Percentiles rank a stretch among this genome's conserved stretches.
Conservation (phyloP, 1,284 basidiomycete genomes). For the Ceratobasidium theobromae region DNA sequence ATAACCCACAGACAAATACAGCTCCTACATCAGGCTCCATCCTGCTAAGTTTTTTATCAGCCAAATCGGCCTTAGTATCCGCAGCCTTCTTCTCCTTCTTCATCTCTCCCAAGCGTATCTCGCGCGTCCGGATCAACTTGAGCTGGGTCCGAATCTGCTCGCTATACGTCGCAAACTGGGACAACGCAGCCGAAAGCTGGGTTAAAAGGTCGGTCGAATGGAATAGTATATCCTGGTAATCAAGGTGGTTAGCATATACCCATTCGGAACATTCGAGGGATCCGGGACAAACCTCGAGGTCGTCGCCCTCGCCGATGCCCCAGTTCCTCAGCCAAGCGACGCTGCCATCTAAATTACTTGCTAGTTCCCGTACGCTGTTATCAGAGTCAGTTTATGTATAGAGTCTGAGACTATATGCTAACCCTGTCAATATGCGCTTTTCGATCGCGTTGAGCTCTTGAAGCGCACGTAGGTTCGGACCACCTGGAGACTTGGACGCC, state of each 20-base stretch:
- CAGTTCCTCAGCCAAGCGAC: slow-evolving; percentile 74
- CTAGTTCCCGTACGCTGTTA: slow-evolving; percentile 65
- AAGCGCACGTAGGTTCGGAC: slow-evolving; percentile 76
- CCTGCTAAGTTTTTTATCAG: slow-evolving; percentile 86
- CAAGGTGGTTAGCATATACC: not conserved
- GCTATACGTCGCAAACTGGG: slow-evolving; percentile 73
- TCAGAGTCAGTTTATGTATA: not conserved
- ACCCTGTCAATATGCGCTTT: slow-evolving; percentile 74
- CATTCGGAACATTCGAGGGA: slow-evolving; percentile 43
- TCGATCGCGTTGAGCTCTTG: slow-evolving; percentile 89
- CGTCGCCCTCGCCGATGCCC: slow-evolving; percentile 85
- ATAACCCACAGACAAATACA: not conserved
- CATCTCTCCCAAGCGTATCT: slow-evolving; percentile 80
- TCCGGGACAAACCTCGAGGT: slow-evolving; percentile 80
- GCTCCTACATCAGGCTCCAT: slow-evolving; percentile 70
- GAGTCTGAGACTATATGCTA: not conserved
- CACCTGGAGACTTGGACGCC: slow-evolving; percentile 81
- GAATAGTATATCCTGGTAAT: slow-evolving; percentile 67
- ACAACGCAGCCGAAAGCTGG: slow-evolving; percentile 70
- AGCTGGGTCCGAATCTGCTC: slow-evolving; percentile 71
- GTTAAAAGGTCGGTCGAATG: slow-evolving; percentile 70
- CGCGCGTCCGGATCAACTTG: slow-evolving; percentile 78
- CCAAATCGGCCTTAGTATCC: slow-evolving; percentile 72
- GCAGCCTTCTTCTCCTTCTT: slow-evolving; percentile 59
- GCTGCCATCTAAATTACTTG: slow-evolving; percentile 66